Evolutionary conservation across 805 yeast species (phyloP).

Genomic region (Zygosaccharomyces lentus): DNA sequence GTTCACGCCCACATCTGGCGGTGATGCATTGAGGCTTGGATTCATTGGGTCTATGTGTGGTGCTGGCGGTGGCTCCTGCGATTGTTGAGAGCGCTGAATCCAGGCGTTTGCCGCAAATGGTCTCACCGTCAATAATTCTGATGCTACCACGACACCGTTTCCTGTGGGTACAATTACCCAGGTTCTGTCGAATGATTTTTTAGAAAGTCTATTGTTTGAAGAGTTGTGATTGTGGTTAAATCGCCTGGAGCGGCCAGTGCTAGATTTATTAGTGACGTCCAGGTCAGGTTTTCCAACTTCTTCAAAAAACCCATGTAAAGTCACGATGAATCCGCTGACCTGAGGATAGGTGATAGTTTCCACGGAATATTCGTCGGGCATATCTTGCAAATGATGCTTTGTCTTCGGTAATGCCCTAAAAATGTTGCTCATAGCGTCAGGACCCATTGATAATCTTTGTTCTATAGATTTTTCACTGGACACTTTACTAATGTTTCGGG

Average conservation of each 20-base stretch:
- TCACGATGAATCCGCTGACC: conserved; percentile 70
- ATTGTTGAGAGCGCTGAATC: conserved; percentile 28
- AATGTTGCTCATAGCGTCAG: conserved; percentile 52
- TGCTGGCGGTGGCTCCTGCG: conserved; percentile 8
- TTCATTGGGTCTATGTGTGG: conserved; percentile 7
- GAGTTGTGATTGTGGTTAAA: conserved; percentile 32
- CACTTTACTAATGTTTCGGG: conserved; percentile 72
- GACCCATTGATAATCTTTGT: conserved; percentile 63
- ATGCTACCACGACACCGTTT: conserved; percentile 71
- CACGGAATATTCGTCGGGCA: conserved; percentile 66
- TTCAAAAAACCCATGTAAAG: conserved; percentile 79
- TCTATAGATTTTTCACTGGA: conserved; percentile 50
- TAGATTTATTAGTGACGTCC: conserved; percentile 27
- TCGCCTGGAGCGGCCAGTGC: conserved; percentile 24
- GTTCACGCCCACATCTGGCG: conserved; percentile 1
- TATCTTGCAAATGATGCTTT: conserved; percentile 60
- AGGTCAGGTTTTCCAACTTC: conserved; percentile 58
- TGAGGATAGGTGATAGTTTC: conserved; percentile 71
- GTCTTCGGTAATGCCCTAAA: conserved; percentile 75
- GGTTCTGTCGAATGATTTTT: conserved; percentile 81
- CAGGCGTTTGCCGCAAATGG: conserved; percentile 58
- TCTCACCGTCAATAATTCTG: conserved; percentile 73
- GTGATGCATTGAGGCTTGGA: conserved; percentile 1
- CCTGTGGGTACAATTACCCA: conserved; percentile 71
- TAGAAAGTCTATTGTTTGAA: conserved; percentile 40